Conservation (phyloP, 2,329 filamentous ascomycete genomes). For the Cordyceps pruinosa region DNA sequence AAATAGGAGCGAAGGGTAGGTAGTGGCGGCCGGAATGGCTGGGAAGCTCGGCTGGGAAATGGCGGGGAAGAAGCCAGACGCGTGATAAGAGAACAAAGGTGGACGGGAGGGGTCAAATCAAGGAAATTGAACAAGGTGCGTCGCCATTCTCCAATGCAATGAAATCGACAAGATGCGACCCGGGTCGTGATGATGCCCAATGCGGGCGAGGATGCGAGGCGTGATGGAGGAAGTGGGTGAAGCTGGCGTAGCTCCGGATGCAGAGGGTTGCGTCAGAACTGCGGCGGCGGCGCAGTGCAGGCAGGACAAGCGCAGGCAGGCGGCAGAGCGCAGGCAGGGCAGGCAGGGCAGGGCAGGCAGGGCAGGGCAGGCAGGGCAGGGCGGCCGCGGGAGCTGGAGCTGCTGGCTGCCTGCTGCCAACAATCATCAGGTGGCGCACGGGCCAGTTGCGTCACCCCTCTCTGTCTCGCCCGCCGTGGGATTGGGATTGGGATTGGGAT, state of each 20-base stretch:
- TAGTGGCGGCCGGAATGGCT: background rate
- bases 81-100: background rate
- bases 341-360: too few species aligned
- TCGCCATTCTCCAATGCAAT: constrained; percentile 10
- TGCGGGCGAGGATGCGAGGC: background rate
- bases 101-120: background rate
- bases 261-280: constrained; percentile 3
- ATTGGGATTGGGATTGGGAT: too few species aligned
- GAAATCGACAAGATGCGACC: background rate
- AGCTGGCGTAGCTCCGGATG: constrained; percentile 6
- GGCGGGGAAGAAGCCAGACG: constrained; percentile 10
- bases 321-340: background rate
- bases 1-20: background rate
- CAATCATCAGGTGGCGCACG: constrained; percentile 11
- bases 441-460: constrained; percentile 14
- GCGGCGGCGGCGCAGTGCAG: background rate
- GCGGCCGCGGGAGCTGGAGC: too few species aligned
- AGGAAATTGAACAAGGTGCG: background rate
- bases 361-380: too few species aligned
- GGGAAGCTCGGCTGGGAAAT: constrained; percentile 9
- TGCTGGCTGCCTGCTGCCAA: constrained; percentile 1
- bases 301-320: background rate
- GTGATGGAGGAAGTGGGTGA: constrained; percentile 3
- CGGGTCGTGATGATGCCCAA: constrained; percentile 2
- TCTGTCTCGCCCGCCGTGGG: too few species aligned